Evolutionary conservation across 495 filamentous ascomycete genomes (phyloP).

Genomic region (Podospora tetraspora): DNA sequence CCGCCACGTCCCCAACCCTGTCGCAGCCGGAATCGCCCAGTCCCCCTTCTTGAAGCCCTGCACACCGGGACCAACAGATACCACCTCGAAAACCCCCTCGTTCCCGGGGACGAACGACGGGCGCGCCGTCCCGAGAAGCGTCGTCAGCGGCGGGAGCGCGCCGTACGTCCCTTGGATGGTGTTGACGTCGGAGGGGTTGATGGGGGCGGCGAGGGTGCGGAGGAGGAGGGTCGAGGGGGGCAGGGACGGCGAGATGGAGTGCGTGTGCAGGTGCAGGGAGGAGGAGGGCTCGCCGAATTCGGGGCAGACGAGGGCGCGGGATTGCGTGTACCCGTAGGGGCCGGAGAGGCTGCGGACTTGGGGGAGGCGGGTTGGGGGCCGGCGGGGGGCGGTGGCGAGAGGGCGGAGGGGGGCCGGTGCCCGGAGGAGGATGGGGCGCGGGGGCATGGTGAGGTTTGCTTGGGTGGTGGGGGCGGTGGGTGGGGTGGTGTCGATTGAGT

Average conservation of each 20-base stretch:
- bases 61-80: constrained; percentile 56
- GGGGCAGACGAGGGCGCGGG: constrained; percentile 82
- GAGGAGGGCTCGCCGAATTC: constrained; percentile 80
- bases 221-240: constrained; percentile 63
- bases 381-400: background rate
- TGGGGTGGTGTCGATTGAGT: background rate
- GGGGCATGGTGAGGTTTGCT: background rate
- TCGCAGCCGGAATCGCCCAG: constrained; percentile 81
- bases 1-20: constrained; percentile 84
- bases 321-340: constrained; percentile 91
- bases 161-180: constrained; percentile 93
- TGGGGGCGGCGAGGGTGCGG: constrained; percentile 72
- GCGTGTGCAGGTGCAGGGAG: constrained; percentile 72
- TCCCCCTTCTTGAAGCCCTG: constrained; percentile 57
- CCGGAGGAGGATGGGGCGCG: background rate
- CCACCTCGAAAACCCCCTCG: constrained; percentile 85
- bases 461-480: background rate
- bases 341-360: constrained; percentile 40
- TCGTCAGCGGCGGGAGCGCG: constrained; percentile 67
- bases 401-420: background rate
- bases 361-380: background rate
- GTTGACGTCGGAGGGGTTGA: constrained; percentile 98
- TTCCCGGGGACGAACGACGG: constrained; percentile 67
- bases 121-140: constrained; percentile 62
- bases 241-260: constrained; percentile 74